Base-by-base conservation (phyloP, 2,329 filamentous ascomycete species). In the Beauveria sp. region DNA sequence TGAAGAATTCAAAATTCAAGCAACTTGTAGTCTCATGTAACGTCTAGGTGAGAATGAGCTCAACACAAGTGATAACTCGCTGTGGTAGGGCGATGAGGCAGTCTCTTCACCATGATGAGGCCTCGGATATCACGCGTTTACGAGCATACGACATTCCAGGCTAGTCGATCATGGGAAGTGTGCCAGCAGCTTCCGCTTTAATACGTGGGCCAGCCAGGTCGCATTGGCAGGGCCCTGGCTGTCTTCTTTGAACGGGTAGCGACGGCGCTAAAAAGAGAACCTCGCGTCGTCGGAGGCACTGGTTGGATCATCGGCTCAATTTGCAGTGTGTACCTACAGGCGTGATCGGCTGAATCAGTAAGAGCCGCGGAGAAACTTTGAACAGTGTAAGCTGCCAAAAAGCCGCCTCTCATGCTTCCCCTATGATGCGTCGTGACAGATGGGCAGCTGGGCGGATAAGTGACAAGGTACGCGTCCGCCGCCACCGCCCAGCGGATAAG, bases 101-200 rank as follows among this genome's bases (percentile, higher is more conserved):
- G 8, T 20, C 40, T 34, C 4, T 8, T 34, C 5, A 20, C n/a
- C 22, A 26, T 14, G 40, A 16, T 40, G 45, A 26, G 9, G 20
- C 20, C 31, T 58, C 16, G 24, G 5, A 34, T 22, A 43, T 43
- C 22, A n/a, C 40, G 24, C n/a, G 18, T 28, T 28, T 52, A 60
- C 57, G 48, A 52, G 46, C 38, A 52, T 60, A 51, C 48, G 57
- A 42, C 18, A 34, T 51, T 31, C 56, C 43, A 45, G 48, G 51
- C 57, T 52, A 60, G 48, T 51, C 38, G 42, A 7, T 8, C 22
- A 49, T 40, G 16, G 31, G 20, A 26, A 34, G 42, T 46, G 54
- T 57, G 43, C 16, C 34, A 31, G 48, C 43, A 42, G 12, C 46
- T 43, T 51, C 46, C 14, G n/a, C 18, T 38, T 46, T 18, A 14